A percentile compares a stretch with the other conserved stretches of the same genome.
phyloP scores from a whole-genome alignment of 2,329 filamentous ascomycete genomes.

The Colletotrichum euphorbiae region DNA sequence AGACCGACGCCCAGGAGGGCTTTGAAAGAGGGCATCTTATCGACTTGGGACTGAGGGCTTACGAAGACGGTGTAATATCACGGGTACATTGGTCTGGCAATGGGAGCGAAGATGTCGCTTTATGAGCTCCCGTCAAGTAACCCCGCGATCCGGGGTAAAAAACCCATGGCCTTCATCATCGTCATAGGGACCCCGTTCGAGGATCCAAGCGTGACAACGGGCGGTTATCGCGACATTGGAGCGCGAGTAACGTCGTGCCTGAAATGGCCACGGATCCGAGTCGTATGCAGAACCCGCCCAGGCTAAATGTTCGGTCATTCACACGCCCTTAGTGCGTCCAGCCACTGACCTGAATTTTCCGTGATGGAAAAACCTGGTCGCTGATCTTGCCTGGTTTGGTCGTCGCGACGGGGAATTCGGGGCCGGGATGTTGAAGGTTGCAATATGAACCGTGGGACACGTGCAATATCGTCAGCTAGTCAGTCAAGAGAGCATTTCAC shows the following conservation, averaged over 20 bases:
- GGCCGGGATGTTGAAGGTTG: constrained; percentile 4
- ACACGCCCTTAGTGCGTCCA: not conserved
- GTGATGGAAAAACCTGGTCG: constrained; percentile 23
- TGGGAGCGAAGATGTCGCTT: not conserved
- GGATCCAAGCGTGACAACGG: not conserved
- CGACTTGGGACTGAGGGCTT: not conserved
- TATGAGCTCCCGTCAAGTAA: not conserved
- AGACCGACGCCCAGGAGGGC: constrained; percentile 21
- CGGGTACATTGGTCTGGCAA: not conserved
- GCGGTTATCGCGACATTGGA: not conserved
- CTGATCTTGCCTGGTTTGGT: not conserved
- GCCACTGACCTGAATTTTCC: constrained; percentile 15
- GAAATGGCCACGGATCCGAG: not conserved
- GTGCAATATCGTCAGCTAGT: not conserved
- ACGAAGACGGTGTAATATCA: not conserved
- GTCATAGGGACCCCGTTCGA: not conserved
- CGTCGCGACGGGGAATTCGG: constrained; percentile 15
- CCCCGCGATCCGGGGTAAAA: constrained; percentile 4
- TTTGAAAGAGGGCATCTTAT: constrained; percentile 17
- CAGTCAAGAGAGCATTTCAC: constrained; percentile 17
- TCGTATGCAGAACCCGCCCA: not conserved
- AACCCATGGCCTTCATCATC: not conserved
- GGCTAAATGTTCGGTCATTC: constrained; percentile 6
- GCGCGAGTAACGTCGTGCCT: not conserved
- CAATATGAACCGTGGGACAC: not conserved